phyloP scores from a whole-genome alignment of 768 basidiomycete genomes.

The Russula virescens region DNA sequence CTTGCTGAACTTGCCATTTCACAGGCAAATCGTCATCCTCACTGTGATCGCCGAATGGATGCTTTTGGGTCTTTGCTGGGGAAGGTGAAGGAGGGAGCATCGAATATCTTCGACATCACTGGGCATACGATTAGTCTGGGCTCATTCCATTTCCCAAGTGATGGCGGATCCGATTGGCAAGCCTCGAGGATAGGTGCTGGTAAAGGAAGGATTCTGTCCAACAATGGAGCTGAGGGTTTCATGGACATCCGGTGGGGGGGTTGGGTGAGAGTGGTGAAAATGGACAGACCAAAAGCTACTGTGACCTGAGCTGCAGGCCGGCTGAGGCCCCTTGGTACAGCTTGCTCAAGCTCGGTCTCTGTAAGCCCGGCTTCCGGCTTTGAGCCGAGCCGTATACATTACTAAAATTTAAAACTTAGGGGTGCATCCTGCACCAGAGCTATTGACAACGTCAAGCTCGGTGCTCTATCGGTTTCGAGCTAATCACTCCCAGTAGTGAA shows the following conservation, averaged over 20 bases:
- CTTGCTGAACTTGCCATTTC: no score
- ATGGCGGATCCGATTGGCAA: constrained; percentile 28
- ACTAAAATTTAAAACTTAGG: not conserved
- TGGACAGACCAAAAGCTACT: no score
- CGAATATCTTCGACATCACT: constrained; percentile 35
- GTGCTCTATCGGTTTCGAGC: not conserved
- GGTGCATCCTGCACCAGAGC: not conserved
- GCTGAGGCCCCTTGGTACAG: no score
- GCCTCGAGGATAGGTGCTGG: constrained; percentile 20
- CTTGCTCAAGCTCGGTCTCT: no score
- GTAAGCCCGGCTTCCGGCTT: no score
- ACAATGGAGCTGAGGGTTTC: constrained; percentile 4
- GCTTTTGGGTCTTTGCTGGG: constrained; percentile 32
- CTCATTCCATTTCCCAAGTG: constrained; percentile 37
- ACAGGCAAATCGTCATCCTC: no score
- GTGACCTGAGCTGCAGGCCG: no score
- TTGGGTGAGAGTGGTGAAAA: constrained; percentile 30
- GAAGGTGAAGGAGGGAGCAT: constrained; percentile 49
- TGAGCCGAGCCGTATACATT: not conserved
- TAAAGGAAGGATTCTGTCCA: constrained; percentile 22
- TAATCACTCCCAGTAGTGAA: not conserved
- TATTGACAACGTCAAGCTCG: not conserved
- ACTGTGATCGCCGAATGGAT: constrained; percentile 20
- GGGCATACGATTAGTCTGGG: constrained; percentile 20
- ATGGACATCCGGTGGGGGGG: constrained; percentile 22